These are phyloP conservation scores for Capsicum pubescens DNA, from an alignment of 257 asterid species.

Conservation along the genomic window DNA sequence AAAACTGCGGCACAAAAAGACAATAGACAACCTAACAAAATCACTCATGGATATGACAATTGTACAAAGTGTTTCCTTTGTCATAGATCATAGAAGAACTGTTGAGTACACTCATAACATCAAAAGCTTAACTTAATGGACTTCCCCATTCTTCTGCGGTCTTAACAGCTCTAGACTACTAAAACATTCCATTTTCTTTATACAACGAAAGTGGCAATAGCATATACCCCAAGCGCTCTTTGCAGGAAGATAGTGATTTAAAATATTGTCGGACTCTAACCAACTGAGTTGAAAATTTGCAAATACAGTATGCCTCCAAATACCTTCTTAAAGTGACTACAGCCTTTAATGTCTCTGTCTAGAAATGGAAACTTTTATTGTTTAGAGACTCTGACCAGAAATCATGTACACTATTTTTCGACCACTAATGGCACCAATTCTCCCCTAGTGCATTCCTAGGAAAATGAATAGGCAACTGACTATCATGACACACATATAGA, in stretches of 20 bases:
- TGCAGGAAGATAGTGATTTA: constrained; percentile 8
- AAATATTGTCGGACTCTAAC: background rate
- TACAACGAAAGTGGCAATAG: background rate
- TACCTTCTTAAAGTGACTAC: background rate
- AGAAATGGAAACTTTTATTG: background rate
- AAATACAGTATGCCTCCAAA: background rate
- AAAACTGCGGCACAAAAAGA: background rate
- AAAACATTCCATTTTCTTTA: background rate
- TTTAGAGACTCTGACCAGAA: background rate
- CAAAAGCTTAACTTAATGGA: background rate
- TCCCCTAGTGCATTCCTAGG: background rate
- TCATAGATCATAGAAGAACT: constrained; percentile 8
- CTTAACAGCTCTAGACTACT: background rate
- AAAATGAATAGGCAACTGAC: constrained; percentile 15
- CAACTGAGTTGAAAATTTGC: background rate
- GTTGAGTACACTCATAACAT: background rate
- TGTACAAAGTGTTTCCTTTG: background rate
- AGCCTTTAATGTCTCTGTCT: background rate
- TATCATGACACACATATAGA: background rate
- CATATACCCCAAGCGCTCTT: background rate
- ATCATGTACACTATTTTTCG: background rate
- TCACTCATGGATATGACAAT: constrained; percentile 10
- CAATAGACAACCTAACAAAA: background rate
- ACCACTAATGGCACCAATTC: constrained; percentile 1
- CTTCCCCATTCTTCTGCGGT: background rate